Evolutionary conservation across 805 yeast species (phyloP).

Genomic region (Saccharomycopsis lassenensis): DNA sequence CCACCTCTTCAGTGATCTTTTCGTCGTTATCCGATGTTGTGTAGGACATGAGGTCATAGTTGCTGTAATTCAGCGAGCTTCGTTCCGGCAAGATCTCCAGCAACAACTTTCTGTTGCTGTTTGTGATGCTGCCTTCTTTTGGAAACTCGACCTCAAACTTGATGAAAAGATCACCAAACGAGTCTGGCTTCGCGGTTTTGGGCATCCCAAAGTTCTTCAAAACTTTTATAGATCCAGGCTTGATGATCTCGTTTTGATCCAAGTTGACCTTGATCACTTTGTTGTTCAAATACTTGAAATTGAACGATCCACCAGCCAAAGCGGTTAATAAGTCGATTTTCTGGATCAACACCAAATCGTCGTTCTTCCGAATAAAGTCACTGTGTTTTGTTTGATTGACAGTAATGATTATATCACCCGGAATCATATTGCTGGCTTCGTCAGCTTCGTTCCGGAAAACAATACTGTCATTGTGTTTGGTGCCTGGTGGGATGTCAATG

Average conservation of each 20-base stretch:
- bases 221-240: slow-evolving; percentile 37
- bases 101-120: background rate
- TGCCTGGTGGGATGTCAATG: slow-evolving; percentile 47
- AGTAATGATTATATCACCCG: slow-evolving; percentile 59
- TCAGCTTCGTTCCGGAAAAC: slow-evolving; percentile 53
- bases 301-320: slow-evolving; percentile 41
- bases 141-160: slow-evolving; percentile 54
- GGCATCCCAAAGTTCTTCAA: slow-evolving; percentile 57
- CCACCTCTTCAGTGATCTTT: slow-evolving; percentile 2
- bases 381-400: slow-evolving; percentile 30
- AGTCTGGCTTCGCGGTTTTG: slow-evolving; percentile 21
- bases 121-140: slow-evolving; percentile 12
- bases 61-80: slow-evolving; percentile 2
- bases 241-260: slow-evolving; percentile 41
- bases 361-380: slow-evolving; percentile 31
- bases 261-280: slow-evolving; percentile 30
- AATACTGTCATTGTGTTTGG: slow-evolving; percentile 39
- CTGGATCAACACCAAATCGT: slow-evolving; percentile 34
- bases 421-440: slow-evolving; percentile 44
- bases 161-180: slow-evolving; percentile 45
- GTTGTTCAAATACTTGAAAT: slow-evolving; percentile 30
- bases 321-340: slow-evolving; percentile 44
- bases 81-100: slow-evolving; percentile 4
- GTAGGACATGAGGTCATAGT: background rate
- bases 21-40: too few relatives aligned